Base-by-base conservation (phyloP, 768 basidiomycete genomes). In the Harrya chromipes region DNA sequence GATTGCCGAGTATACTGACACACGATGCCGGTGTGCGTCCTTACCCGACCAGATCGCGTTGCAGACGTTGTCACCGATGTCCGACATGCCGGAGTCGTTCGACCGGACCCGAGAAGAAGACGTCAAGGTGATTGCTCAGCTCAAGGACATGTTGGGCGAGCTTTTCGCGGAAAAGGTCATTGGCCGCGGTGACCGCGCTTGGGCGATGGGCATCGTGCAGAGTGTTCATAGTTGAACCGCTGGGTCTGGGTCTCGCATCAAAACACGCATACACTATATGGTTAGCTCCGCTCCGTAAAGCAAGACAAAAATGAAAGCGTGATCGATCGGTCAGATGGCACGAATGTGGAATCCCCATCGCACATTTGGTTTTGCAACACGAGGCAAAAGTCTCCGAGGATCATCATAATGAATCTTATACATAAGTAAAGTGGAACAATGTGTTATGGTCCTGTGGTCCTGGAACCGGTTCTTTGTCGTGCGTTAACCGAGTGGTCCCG, bases 201-300 rank as follows among this genome's bases (percentile, higher is more conserved):
- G 88, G 88, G 83, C 84, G 6, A 64, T 74, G 53, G 79, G 80
- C 21, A 74, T 88, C 20, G 62, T 86, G 12, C 62, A 62, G 26
- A 68, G 64, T 20, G 43, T 68, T 20, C 54, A 56, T 41, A 54
- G 54, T 37, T 60, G 54, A 56, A 35, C 36, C 16, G 37, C 38
- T 35, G 16, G 9, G 10, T 16, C 23, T 2, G 34, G 14, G 2
- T 17, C 21, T 8, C 10, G 17, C 34, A 37, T 37, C 34, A 31
- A 20, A n/a, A 17, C 20, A 20, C 14, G 10, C 40, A 16, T 33
- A 33, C 33, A 33, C 33, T 33, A 7, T 33, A 16, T 29, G 29
- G 3, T 29, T 29, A 29, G 29, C 12, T 14, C 33, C 33, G 14
- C 33, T 33, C 33, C 33, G 33, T 33, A 33, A 31, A 33, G 4